Evolutionary conservation across 768 basidiomycete genomes (phyloP), one percentile per base, ranked within the genome.

Genomic region (Lentinula sp.): DNA sequence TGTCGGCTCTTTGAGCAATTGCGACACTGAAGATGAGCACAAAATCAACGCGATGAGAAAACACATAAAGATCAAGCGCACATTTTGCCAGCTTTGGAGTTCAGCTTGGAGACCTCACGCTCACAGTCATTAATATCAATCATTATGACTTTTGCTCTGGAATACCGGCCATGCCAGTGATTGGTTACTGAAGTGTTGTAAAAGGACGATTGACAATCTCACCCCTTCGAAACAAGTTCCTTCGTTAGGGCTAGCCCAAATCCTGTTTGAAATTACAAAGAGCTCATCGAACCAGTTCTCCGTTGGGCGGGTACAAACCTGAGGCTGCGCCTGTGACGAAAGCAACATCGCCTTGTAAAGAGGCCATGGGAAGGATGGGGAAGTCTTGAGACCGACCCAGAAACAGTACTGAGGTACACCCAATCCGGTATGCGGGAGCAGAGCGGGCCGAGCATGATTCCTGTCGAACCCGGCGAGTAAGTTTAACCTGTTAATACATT

Each of bases 171-270:
- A 28, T 28, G 28, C 28, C 13, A 39, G 37, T 3, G 13, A 39
- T 8, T 39, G 1, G 37, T 7, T 1, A 39, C 2, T 8, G 37
- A 8, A 39, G 3, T 39, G 37, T 8, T 39, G 5, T 9, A 39
- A 39, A 13, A 39, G n/a, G 53, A 21, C 6, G 1, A 15, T 18
- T 18, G 53, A 37, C 40, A 35, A 11, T 16, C 60, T 1, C 39
- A 67, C 66, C 64, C 64, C 50, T 63, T 63, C 15, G 35, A 34
- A n/a, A 67, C 64, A 1, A 67, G 63, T 45, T 52, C 51, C 28
- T 23, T 48, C 7, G 63, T 50, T 2, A 67, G 54, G 31, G 66
- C 64, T 11, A 59, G 46, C 4, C 64, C 66, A 34, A 67, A 63
- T 23, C 66, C 66, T 67, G 31, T 40, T 54, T 31, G 5, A n/a